Evolutionary conservation across 2,329 filamentous ascomycete species (phyloP).

Genomic region (Dactylellina parvicollis): DNA sequence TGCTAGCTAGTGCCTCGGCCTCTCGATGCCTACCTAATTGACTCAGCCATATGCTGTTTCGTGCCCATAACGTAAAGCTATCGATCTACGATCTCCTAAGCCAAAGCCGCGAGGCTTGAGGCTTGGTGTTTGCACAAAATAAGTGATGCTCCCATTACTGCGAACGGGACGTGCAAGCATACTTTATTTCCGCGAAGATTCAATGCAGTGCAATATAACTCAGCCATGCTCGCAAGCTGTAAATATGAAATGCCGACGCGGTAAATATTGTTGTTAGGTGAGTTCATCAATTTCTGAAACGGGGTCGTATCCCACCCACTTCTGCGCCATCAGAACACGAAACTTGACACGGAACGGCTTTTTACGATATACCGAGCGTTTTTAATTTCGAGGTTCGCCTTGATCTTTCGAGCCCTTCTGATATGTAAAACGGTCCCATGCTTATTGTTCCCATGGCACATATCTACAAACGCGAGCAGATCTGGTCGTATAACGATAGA

Average conservation of each 20-base stretch:
- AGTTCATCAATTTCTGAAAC: conserved; percentile 47
- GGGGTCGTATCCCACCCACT: conserved; percentile 38
- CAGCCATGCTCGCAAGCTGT: conserved; percentile 26
- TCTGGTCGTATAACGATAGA: neutral
- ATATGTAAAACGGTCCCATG: too few relatives aligned
- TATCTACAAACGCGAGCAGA: conserved; percentile 8
- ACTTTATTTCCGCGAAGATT: too few relatives aligned
- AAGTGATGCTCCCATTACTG: too few relatives aligned
- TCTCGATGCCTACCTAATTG: neutral
- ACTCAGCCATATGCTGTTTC: conserved; percentile 29
- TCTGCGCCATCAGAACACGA: conserved; percentile 42
- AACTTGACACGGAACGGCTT: conserved; percentile 2
- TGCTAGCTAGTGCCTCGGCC: neutral
- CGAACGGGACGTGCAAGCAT: too few relatives aligned
- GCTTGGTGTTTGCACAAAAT: neutral
- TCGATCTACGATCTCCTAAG: conserved; percentile 18
- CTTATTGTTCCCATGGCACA: conserved; percentile 3
- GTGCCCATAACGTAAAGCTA: conserved; percentile 42
- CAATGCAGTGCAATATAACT: conserved; percentile 23
- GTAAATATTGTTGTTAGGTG: conserved; percentile 24
- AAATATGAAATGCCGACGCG: conserved; percentile 27
- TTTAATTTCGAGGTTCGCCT: conserved; percentile 4
- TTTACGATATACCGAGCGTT: neutral
- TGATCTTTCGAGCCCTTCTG: conserved; percentile 3
- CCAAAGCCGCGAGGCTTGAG: conserved; percentile 20